Evolutionary conservation across 768 basidiomycete species (phyloP).

Genomic region (Gymnopilus junonius): DNA sequence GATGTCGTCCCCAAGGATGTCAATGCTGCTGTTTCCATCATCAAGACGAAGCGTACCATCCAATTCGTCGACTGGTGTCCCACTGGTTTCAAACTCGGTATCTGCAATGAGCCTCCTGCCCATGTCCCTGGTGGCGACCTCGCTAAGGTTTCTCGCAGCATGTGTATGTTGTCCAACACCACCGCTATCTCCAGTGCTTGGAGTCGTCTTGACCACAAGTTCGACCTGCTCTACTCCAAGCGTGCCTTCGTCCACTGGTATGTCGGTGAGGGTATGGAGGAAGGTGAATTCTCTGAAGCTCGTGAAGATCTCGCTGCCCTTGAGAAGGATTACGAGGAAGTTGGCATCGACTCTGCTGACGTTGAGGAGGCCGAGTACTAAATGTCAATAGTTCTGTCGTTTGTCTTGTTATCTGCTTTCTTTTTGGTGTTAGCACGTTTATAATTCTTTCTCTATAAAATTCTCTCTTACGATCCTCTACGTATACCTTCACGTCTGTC

Average conservation of each 20-base stretch:
- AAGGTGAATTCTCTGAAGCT: constrained; percentile 99
- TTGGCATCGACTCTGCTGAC: constrained; percentile 77
- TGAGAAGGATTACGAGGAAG: constrained; percentile 95
- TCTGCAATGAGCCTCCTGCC: constrained; percentile 96
- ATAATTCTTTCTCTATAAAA: constrained; percentile 23
- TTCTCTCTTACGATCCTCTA: constrained; percentile 27
- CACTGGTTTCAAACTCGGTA: constrained; percentile 98
- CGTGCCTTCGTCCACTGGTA: constrained; percentile 94
- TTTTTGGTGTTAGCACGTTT: constrained; percentile 11
- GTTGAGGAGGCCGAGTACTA: constrained; percentile 72
- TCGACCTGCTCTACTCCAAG: constrained; percentile 97
- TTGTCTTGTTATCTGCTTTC: constrained; percentile 17
- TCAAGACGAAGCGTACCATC: constrained; percentile 98
- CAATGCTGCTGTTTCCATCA: constrained; percentile 87
- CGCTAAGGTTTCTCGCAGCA: constrained; percentile 89
- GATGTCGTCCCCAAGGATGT: constrained; percentile 98
- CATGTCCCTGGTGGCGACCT: constrained; percentile 93
- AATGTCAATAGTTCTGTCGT: constrained; percentile 11
- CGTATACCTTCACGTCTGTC: constrained; percentile 32
- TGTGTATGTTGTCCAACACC: constrained; percentile 97
- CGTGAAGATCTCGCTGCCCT: constrained; percentile 97
- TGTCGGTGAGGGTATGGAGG: constrained; percentile 99
- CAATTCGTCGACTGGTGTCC: constrained; percentile 99
- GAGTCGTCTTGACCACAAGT: constrained; percentile 94
- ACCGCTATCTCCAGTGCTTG: constrained; percentile 95